phyloP scores from a whole-genome alignment of 345 rosid genomes.

The Lepidium didymum region DNA sequence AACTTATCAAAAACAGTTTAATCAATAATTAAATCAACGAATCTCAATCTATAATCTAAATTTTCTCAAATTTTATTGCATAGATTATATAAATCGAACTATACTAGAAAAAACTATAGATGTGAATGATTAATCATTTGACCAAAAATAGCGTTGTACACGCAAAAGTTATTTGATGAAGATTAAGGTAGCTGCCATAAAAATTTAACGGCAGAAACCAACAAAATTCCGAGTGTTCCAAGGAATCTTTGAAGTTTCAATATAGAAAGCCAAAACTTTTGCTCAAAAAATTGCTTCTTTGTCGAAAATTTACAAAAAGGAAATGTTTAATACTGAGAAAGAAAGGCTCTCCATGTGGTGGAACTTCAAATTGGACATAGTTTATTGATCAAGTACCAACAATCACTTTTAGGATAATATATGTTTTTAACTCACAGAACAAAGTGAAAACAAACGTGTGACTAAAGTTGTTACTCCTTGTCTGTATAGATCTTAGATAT shows the following conservation, averaged over 20 bases:
- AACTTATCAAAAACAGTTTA: background rate
- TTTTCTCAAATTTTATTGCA: too few relatives aligned
- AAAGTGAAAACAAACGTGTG: background rate
- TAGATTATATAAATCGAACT: too few relatives aligned
- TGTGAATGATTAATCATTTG: too few relatives aligned
- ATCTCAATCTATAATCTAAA: too few relatives aligned
- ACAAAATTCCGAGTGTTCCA: constrained; percentile 6
- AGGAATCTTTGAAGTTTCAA: background rate
- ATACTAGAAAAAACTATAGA: too few relatives aligned
- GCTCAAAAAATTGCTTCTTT: background rate
- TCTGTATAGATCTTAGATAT: too few relatives aligned
- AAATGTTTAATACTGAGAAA: background rate
- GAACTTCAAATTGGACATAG: background rate
- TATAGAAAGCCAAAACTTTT: background rate
- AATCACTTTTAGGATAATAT: background rate
- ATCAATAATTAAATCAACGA: too few relatives aligned
- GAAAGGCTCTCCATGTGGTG: constrained; percentile 5
- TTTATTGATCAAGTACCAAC: background rate
- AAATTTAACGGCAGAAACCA: background rate
- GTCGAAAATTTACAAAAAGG: background rate
- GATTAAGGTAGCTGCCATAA: background rate
- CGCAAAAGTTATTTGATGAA: background rate
- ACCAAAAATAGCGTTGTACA: too few relatives aligned
- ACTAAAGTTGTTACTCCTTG: background rate
- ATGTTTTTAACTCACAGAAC: background rate